These are phyloP conservation scores for Pseudohalonectria lignicola DNA, from an alignment of 2,329 filamentous ascomycete species.

Conservation along the genomic window DNA sequence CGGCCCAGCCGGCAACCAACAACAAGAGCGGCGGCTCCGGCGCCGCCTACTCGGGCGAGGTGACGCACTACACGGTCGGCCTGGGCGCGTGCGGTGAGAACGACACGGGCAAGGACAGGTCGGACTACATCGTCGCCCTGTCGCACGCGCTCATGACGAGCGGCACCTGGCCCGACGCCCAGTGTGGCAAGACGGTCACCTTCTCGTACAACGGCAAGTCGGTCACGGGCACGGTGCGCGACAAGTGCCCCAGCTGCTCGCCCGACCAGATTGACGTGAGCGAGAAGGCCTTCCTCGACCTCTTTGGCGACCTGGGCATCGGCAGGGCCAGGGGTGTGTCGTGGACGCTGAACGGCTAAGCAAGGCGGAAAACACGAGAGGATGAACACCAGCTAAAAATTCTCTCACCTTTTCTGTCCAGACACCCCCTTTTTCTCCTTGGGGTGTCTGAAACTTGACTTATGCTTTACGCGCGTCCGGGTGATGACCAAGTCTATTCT, in stretches of 20 bases:
- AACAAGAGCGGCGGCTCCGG: constrained; percentile 12
- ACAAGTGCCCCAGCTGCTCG: constrained; percentile 66
- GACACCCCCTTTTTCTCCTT: too few relatives aligned
- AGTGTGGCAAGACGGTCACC: constrained; percentile 59
- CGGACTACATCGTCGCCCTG: constrained; percentile 58
- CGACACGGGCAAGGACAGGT: constrained; percentile 42
- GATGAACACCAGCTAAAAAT: too few relatives aligned
- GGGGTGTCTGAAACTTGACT: background rate
- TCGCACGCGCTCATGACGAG: constrained; percentile 51
- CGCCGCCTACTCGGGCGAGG: constrained; percentile 42
- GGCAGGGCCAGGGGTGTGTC: constrained; percentile 17
- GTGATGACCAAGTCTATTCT: too few relatives aligned
- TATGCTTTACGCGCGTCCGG: too few relatives aligned
- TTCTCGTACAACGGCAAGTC: constrained; percentile 47
- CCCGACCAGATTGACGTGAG: constrained; percentile 39
- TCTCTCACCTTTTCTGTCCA: too few relatives aligned
- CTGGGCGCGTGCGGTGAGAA: constrained; percentile 57
- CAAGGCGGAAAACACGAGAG: too few relatives aligned
- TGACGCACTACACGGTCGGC: constrained; percentile 66
- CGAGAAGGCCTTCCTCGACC: constrained; percentile 30
- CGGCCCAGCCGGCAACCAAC: constrained; percentile 9
- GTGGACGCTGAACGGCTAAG: constrained; percentile 14
- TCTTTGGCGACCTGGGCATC: constrained; percentile 27
- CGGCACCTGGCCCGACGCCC: constrained; percentile 54
- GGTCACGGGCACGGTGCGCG: constrained; percentile 47